A percentile compares a stretch with the other conserved stretches of the same genome.
Conservation (phyloP, 495 filamentous ascomycete genomes). For the Entonaema liquescens region DNA sequence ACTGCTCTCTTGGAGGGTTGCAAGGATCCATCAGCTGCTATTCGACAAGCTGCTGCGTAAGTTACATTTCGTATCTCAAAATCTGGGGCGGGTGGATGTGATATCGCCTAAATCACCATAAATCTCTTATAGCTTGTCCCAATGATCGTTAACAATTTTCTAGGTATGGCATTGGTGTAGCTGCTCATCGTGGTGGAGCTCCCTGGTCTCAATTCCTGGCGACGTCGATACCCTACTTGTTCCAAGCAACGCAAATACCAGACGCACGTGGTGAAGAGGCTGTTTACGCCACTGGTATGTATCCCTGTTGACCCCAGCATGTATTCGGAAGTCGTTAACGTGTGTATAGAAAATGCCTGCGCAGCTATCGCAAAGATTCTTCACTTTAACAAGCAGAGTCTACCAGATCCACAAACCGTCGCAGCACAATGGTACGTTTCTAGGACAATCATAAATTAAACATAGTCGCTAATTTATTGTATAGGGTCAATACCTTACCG, state of each 20-base stretch:
- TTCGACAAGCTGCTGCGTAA: constrained; percentile 88
- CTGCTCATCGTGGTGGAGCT: constrained; percentile 88
- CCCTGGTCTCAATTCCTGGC: constrained; percentile 85
- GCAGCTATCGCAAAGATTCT: constrained; percentile 97
- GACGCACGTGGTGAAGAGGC: constrained; percentile 90
- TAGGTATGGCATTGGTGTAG: constrained; percentile 90
- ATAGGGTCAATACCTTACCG: constrained; percentile 78
- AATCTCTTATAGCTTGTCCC: neutral
- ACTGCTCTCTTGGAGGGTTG: constrained; percentile 85
- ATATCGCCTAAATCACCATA: neutral
- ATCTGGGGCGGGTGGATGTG: neutral
- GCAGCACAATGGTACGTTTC: constrained; percentile 71
- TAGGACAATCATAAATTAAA: neutral
- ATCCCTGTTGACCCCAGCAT: neutral
- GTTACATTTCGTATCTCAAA: constrained; percentile 7
- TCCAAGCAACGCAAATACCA: constrained; percentile 79
- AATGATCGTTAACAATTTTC: constrained; percentile 9
- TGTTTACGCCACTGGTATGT: constrained; percentile 79
- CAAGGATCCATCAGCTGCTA: constrained; percentile 83
- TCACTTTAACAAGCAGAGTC: constrained; percentile 81
- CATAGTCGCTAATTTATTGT: constrained; percentile 11
- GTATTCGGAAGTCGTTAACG: constrained; percentile 14
- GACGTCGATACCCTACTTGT: constrained; percentile 79
- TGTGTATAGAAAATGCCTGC: constrained; percentile 80
- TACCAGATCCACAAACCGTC: constrained; percentile 75